phyloP scores from a whole-genome alignment of 2,329 filamentous ascomycete genomes.

The Coniochaeta prunicola region DNA sequence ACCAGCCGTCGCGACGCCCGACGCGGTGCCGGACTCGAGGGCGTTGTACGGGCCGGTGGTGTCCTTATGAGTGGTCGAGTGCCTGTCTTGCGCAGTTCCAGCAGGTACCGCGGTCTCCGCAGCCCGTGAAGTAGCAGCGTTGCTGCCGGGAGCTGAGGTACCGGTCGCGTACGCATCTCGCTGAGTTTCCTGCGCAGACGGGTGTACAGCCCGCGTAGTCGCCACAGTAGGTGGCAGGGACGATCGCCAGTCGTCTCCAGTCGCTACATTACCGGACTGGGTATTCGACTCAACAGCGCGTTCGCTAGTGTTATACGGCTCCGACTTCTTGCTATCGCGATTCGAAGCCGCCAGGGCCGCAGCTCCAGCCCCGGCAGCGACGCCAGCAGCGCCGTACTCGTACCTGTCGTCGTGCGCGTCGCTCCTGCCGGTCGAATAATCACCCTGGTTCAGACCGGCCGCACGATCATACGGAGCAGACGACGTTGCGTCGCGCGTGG shows the following conservation, averaged over 20 bases:
- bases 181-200: background rate
- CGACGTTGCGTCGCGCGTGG: background rate
- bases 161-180: background rate
- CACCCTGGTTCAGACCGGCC: background rate
- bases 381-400: background rate
- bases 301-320: background rate
- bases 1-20: background rate
- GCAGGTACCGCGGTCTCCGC: background rate
- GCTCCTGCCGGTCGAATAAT: background rate
- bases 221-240: background rate
- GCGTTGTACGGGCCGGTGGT: background rate
- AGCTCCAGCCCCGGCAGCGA: background rate
- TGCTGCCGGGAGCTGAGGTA: background rate
- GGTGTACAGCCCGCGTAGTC: background rate
- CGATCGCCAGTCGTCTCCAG: background rate
- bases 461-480: background rate
- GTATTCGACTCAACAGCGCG: background rate
- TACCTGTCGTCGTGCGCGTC: background rate
- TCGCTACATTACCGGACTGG: background rate
- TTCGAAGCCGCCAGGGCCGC: background rate
- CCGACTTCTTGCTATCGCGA: background rate
- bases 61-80: background rate
- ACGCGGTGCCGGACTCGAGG: constrained; percentile 7
- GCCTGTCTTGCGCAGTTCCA: background rate
- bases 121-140: background rate